A percentile compares a stretch with the other conserved stretches of the same genome.
These are phyloP conservation scores for Oryza officinalis DNA, from an alignment of 176 grass and related monocot genomes.

Conservation along the genomic window DNA sequence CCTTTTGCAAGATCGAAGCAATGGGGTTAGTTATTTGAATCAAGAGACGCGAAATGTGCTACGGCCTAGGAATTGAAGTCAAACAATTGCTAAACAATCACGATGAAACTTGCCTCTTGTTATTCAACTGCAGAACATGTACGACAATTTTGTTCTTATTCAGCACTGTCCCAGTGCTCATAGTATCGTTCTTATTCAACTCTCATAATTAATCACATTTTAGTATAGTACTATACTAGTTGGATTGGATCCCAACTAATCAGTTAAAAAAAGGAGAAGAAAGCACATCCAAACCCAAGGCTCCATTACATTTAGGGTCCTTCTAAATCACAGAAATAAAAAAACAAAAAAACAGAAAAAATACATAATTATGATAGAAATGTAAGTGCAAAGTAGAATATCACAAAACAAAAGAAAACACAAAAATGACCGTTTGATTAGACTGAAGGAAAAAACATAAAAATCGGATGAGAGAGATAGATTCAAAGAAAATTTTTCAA, in stretches of 20 bases:
- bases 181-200: not conserved
- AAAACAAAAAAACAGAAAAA: too few relatives aligned
- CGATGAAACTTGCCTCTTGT: not conserved
- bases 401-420: too few relatives aligned
- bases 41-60: not conserved
- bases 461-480: too few relatives aligned
- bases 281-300: too few relatives aligned
- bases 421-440: too few relatives aligned
- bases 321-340: too few relatives aligned
- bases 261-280: too few relatives aligned
- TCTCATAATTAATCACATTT: not conserved
- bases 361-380: too few relatives aligned
- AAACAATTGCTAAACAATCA: not conserved
- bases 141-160: not conserved
- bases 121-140: slow-evolving; percentile 12
- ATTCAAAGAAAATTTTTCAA: too few relatives aligned
- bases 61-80: not conserved
- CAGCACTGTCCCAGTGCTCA: not conserved
- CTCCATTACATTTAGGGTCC: too few relatives aligned
- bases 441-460: too few relatives aligned
- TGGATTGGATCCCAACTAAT: not conserved
- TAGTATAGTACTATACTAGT: not conserved
- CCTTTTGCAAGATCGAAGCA: not conserved
- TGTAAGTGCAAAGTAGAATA: too few relatives aligned
- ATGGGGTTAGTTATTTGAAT: not conserved